Evolutionary conservation across 768 basidiomycete species (phyloP).

Genomic region (Xanthoconium purpureum): DNA sequence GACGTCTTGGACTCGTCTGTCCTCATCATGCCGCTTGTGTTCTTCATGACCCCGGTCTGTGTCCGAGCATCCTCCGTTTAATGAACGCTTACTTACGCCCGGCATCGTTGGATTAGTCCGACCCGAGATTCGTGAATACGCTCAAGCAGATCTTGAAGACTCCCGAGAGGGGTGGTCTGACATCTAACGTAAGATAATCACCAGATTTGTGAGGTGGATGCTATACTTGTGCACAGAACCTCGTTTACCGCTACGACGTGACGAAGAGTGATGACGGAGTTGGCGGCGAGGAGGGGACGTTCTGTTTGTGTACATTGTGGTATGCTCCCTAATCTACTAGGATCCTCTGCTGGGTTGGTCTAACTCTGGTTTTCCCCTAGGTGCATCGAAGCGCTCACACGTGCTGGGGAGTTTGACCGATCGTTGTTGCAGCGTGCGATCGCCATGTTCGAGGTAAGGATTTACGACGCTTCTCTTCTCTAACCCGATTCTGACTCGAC

Average conservation of each 20-base stretch:
- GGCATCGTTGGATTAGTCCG: slow-evolving; percentile 46
- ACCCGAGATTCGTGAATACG: slow-evolving; percentile 86
- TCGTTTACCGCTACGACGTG: slow-evolving; percentile 90
- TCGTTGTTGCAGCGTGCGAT: slow-evolving; percentile 64
- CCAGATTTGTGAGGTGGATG: background rate
- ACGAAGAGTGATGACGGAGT: slow-evolving; percentile 86
- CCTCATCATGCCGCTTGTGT: slow-evolving; percentile 89
- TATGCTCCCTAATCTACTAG: slow-evolving; percentile 25
- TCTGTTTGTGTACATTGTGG: slow-evolving; percentile 87
- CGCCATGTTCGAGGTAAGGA: slow-evolving; percentile 83
- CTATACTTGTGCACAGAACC: slow-evolving; percentile 46
- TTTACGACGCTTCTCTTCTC: background rate
- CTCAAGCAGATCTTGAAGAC: slow-evolving; percentile 80
- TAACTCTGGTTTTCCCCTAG: slow-evolving; percentile 32
- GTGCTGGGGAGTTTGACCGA: slow-evolving; percentile 78
- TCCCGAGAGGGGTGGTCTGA: slow-evolving; percentile 87
- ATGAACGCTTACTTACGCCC: background rate
- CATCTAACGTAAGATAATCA: slow-evolving; percentile 60
- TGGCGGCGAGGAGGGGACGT: slow-evolving; percentile 93
- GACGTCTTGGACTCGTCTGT: slow-evolving; percentile 83
- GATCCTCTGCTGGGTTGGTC: background rate
- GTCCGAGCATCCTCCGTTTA: background rate
- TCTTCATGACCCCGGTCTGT: slow-evolving; percentile 81
- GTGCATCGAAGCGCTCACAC: slow-evolving; percentile 86
- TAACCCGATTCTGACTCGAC: background rate